Base-by-base conservation (phyloP, 495 filamentous ascomycete species). In the Penicillium paxilli region DNA sequence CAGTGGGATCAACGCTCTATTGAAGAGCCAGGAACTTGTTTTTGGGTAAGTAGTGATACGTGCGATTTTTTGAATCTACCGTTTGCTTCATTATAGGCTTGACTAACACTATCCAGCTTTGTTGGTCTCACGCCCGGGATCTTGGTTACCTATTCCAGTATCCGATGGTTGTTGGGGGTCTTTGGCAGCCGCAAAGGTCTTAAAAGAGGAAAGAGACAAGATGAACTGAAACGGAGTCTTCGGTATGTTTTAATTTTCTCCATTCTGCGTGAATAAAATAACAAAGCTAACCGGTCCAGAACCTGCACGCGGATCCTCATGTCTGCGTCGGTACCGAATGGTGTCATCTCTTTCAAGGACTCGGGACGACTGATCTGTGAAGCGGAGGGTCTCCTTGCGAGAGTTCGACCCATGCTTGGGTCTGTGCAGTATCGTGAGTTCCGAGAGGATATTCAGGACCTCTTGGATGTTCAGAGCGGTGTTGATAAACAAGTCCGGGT, bases 1-100 rank as follows among this genome's bases (percentile, higher is more conserved):
- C 67, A 88, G 89, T 50, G 94, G 94, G 12, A 98, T 98, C 49
- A 91, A 98, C 70, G 74, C 90, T 22, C 77, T 98, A 19, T 76
- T 98, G 11, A 96, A 93, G 74, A 96, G 91, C 59, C 94, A 98
- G 64, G 93, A 98, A 64, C 84, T 98, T 44, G 90, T 98, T 24
- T 98, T 98, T 74, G 94, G 91, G 64, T 84, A 71, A 51, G 69
- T 38, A 7, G 5, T n/a, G 3, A 35, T 35, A 35, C 35, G 8
- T 10, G n/a, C n/a, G 11, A 32, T 46, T n/a, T 10, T 9, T 6
- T 37, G 8, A n/a, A 11, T 19, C 16, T 16, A 30, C 16, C 19
- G 8, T 4, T n/a, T 32, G 19, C 9, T 25, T 35, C 11, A 16
- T 16, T 0, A 28, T 5, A 5, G 11, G 11, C 26, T 5, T 20